phyloP scores from a whole-genome alignment of 495 filamentous ascomycete genomes.

The Terfezia boudieri region DNA sequence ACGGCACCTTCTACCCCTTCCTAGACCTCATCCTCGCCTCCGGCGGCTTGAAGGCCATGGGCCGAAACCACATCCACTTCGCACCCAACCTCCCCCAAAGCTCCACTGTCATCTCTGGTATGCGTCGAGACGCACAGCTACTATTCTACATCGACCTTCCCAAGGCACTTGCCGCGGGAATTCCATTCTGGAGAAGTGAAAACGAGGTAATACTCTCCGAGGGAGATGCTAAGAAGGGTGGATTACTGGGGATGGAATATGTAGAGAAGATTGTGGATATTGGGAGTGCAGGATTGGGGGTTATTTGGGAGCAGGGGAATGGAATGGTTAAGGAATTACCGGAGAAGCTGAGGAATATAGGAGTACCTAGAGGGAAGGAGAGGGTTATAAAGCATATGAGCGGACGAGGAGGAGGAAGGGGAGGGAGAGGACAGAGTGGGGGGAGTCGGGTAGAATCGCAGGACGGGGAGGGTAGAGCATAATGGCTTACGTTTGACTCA shows the following conservation, averaged over 20 bases:
- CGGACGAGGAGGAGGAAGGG: background rate
- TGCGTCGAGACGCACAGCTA: slow-evolving; percentile 24
- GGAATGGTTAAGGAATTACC: slow-evolving; percentile 35
- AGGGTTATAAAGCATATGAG: slow-evolving; percentile 8
- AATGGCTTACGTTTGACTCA: too few relatives aligned
- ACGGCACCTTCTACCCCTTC: slow-evolving; percentile 62
- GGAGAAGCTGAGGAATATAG: slow-evolving; percentile 20
- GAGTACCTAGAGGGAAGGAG: slow-evolving; percentile 27
- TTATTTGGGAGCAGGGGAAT: slow-evolving; percentile 40
- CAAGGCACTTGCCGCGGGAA: slow-evolving; percentile 37
- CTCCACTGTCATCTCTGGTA: background rate
- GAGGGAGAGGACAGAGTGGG: background rate
- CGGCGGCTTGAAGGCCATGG: slow-evolving; percentile 63
- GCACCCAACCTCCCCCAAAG: background rate
- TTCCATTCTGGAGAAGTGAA: slow-evolving; percentile 66
- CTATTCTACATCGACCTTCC: background rate
- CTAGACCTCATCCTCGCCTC: slow-evolving; percentile 49
- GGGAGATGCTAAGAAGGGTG: slow-evolving; percentile 28
- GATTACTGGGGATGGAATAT: slow-evolving; percentile 60
- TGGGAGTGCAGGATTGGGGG: slow-evolving; percentile 31
- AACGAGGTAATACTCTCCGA: slow-evolving; percentile 54
- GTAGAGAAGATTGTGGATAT: slow-evolving; percentile 54
- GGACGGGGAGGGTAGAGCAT: too few relatives aligned
- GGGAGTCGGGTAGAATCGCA: too few relatives aligned
- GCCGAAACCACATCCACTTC: slow-evolving; percentile 69